Evolutionary conservation across 148 eudicot species (phyloP), one percentile per base, ranked within the genome.

Genomic region (Nyssa sinensis): DNA sequence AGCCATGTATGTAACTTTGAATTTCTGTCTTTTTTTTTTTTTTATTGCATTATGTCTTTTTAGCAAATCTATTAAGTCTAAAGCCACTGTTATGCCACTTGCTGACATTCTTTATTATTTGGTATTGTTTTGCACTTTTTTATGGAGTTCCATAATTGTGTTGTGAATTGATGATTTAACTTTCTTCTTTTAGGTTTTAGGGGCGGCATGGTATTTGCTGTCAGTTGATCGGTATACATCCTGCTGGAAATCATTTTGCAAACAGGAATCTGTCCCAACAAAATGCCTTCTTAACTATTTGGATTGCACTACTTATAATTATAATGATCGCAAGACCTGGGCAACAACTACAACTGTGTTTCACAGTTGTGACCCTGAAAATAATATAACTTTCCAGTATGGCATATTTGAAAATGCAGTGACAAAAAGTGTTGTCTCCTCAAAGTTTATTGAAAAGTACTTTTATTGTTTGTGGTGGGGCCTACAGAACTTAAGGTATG

Each of bases 391-490:
- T 32, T 93, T 95, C 74, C 70, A 82, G 23, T 95, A 86, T 63
- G 99, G 98, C 33, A 85, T 95, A 73, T 95, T 93, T 64, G 78
- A 80, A 66, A 87, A 80, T 78, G 99, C 99, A 64, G 87, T 89
- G 31, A 64, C 57, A 8, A 95, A 95, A 64, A 76, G 81, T 73
- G 98, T 91, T 27, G 87, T 95, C 79, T 81, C 91, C 76, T 79
- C 97, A 31, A 83, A 51, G 35, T 95, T 95, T 57, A n/a, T 89
- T 23, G 81, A 80, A 41, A 95, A 93, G 85, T 95, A 95, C 81
- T 90, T 93, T 78, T 95, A 90, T 76, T 95, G 99, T 78, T 80
- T 95, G 64, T 93, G 99, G 97, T 95, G 98, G 99, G 99, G 99
- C 35, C 82, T 95, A 64, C 99, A 93, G 78, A 87, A 93, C 73